Evolutionary conservation across 192 early-diverging fungal species (phyloP), one percentile per base, ranked within the genome.

Genomic region (Rhizoclosmatium globosum): DNA sequence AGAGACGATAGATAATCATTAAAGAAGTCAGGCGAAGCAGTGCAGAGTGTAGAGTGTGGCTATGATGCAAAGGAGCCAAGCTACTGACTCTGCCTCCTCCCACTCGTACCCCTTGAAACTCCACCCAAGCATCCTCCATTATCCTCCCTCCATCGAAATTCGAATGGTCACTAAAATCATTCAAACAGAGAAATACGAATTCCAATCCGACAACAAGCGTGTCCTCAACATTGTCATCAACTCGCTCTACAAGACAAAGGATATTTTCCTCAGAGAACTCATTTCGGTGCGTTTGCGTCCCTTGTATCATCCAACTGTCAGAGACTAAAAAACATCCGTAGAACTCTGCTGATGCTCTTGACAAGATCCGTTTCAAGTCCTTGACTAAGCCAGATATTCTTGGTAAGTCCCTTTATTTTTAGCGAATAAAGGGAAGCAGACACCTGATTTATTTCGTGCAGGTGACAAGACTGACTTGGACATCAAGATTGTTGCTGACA

Each of bases 301-400:
- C 31, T 31, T 31, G 31, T 31, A 31, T 31, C 31, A 31, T 31
- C 0, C 31, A 31, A 31, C 31, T 31, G 31, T 0, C 31, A 31
- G 31, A 31, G 31, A 31, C 31, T 31, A 31, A 31, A 31, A 31
- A 31, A 31, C 31, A 31, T 31, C 0, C 31, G 31, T 31, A 31
- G 31, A 96, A 96, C 88, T 88, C 94, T 62, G 94, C 93, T 68
- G 95, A 97, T 92, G 96, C 96, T 71, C 89, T 95, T 65, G 98
- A 99, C 92, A 99, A 99, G 91, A 94, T 99, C 89, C 94, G 98
- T 82, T 99, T 97, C 87, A 92, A 97, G 86, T 95, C 95, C 53
- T 90, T 98, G 68, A 97, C 95, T 65, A 94, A 96, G 87, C 90
- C 96, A 59, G 94, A 94, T 68, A 93, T 95, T 78, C 92, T 98